Evolutionary conservation across 495 filamentous ascomycete species (phyloP).

Genomic region (Talaromyces liani): DNA sequence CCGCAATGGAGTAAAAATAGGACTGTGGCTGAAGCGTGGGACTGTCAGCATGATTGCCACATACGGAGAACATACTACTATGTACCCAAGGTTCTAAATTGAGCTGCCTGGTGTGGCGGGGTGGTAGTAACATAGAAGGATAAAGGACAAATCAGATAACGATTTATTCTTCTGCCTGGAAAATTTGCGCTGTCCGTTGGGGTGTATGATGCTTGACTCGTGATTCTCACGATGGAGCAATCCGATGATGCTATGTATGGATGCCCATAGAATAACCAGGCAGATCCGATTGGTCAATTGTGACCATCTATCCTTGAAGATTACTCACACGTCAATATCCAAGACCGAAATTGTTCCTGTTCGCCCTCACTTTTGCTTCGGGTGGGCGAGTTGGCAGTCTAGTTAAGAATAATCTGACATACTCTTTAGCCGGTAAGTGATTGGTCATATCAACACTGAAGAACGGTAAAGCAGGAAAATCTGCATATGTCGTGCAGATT

Average conservation of each 20-base stretch:
- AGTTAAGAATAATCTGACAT: background rate
- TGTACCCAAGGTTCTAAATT: background rate
- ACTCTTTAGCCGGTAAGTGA: background rate
- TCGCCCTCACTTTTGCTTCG: background rate
- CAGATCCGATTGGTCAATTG: background rate
- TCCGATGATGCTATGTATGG: background rate
- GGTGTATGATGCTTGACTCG: background rate
- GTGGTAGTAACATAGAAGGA: background rate
- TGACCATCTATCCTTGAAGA: background rate
- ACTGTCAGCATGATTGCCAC: background rate
- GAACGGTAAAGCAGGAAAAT: background rate
- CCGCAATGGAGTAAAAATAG: slow-evolving; percentile 3
- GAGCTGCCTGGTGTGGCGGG: background rate
- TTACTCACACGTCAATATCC: background rate
- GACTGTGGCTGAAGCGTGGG: background rate
- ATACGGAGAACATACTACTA: background rate
- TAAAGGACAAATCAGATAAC: background rate
- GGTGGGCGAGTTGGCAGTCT: background rate
- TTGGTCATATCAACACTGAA: background rate
- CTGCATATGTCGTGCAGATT: background rate
- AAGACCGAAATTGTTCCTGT: background rate
- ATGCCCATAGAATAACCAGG: background rate
- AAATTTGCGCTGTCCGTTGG: background rate
- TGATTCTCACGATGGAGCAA: background rate
- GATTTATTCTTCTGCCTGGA: slow-evolving; percentile 1